These are phyloP conservation scores for Jaapia argillacea DNA, from an alignment of 768 basidiomycete genomes.

Conservation along the genomic window DNA sequence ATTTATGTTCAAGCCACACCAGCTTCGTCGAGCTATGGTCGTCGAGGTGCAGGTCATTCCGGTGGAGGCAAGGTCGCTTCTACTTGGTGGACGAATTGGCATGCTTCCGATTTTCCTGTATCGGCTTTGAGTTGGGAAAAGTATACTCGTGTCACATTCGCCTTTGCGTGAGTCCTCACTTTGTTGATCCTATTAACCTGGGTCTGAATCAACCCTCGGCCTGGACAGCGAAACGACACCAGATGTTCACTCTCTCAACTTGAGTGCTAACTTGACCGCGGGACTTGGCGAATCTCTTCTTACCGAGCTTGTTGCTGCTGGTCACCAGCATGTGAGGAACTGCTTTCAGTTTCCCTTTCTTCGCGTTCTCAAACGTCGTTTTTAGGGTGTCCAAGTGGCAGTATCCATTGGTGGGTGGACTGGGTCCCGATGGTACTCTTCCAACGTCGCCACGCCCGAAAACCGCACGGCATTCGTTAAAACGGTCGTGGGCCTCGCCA, in stretches of 20 bases:
- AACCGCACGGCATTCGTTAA: conserved; percentile 53
- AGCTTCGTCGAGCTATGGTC: too few species aligned
- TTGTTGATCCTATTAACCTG: neutral
- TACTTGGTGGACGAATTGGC: conserved; percentile 51
- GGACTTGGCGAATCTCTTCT: conserved; percentile 23
- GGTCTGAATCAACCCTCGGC: neutral
- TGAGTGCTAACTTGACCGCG: conserved; percentile 24
- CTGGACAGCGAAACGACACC: conserved; percentile 9
- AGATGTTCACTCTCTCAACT: conserved; percentile 12
- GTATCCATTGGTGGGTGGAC: conserved; percentile 50
- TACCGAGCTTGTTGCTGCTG: conserved; percentile 13
- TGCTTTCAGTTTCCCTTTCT: too few species aligned
- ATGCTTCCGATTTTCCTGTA: conserved; percentile 28
- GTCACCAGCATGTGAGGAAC: conserved; percentile 10
- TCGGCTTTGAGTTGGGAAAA: conserved; percentile 41
- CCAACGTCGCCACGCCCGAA: conserved; percentile 35
- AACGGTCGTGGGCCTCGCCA: conserved; percentile 38
- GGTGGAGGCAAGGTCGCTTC: conserved; percentile 31
- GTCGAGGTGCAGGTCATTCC: too few species aligned
- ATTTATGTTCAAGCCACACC: too few species aligned
- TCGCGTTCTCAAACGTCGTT: neutral
- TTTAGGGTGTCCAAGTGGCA: conserved; percentile 7
- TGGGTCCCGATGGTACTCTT: conserved; percentile 52
- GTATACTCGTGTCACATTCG: conserved; percentile 46
- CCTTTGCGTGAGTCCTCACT: conserved; percentile 43